Evolutionary conservation across 805 yeast genomes (phyloP), one percentile per base, ranked within the genome.

Genomic region (Blastobotrys chiropterorum): DNA sequence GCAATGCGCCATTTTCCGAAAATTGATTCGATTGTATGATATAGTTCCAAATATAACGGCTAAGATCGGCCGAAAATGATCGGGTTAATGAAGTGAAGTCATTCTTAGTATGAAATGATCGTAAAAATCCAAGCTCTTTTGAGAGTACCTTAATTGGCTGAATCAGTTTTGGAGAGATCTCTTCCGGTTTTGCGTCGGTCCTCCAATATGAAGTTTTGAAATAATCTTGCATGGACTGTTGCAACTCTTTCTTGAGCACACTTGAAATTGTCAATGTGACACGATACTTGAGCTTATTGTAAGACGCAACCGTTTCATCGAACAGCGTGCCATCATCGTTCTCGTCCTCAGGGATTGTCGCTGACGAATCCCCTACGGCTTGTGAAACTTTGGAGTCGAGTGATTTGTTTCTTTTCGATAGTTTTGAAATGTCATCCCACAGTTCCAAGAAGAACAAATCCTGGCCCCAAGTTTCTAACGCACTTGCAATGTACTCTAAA

Each of bases 381-480:
- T 13, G 45, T 22, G 44, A 47, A 17, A 44, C 48, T 50, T 52
- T 44, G 22, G 16, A 46, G 19, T 48, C 44, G n/a, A 21, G 46
- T 17, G 42, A 15, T 34, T 48, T 45, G 52, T 22, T 11, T 20
- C 44, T 44, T 50, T 20, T n/a, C 4, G 54, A 59, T 55, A 55
- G 62, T 65, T 42, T 66, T 55, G 51, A 67, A 52, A 58, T 55
- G 34, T 61, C 68, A 26, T 65, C 64, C 73, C 77, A 72, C 26
- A 76, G 58, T 54, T 72, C 74, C 41, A 76, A 57, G 51, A 77
- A 76, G 3, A 73, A 65, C 14, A 67, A 57, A 41, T 72, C 72
- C 47, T 74, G 72, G 16, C 72, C 73, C 79, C 80, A 74, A 21
- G 59, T 62, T 14, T 64, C 60, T 68, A 78, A 66, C 3, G 69